Percentiles rank a stretch among this genome's conserved stretches.
Conservation (phyloP, 2,329 filamentous ascomycete species). For the Aspergillus clavatus region DNA sequence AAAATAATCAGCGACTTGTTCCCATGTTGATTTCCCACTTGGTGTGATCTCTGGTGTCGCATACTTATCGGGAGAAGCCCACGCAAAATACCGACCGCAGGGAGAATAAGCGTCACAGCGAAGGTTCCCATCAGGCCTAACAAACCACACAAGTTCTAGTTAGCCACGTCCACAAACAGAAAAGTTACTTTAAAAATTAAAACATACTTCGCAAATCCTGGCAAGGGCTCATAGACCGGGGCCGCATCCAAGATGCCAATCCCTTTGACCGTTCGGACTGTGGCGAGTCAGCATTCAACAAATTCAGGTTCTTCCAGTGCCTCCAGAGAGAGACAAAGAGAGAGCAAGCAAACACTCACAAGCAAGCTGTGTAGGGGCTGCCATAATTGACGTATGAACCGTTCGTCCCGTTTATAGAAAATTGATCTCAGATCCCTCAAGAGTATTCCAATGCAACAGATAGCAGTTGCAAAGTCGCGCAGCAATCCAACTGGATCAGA, state of each 20-base stretch:
- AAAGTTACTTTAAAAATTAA: no score
- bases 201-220: constrained; percentile 71
- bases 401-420: constrained; percentile 7
- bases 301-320: no score
- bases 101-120: constrained; percentile 94
- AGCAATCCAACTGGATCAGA: no score
- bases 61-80: constrained; percentile 75
- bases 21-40: not conserved
- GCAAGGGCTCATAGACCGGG: constrained; percentile 77
- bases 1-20: constrained; percentile 9
- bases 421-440: no score
- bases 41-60: constrained; percentile 13
- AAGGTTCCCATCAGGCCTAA: constrained; percentile 87
- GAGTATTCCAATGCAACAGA: not conserved
- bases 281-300: constrained; percentile 30
- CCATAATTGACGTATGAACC: constrained; percentile 53
- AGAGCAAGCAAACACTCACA: constrained; percentile 48
- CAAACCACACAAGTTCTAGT: constrained; percentile 16
- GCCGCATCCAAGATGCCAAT: constrained; percentile 91
- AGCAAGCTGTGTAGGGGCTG: constrained; percentile 87
- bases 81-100: constrained; percentile 93
- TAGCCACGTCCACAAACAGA: constrained; percentile 14
- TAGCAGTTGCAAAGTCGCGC: not conserved
- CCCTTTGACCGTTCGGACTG: constrained; percentile 88
- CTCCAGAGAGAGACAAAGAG: no score